These are phyloP conservation scores for Podila minutissima DNA, from an alignment of 192 early-diverging fungal species.

Conservation along the genomic window DNA sequence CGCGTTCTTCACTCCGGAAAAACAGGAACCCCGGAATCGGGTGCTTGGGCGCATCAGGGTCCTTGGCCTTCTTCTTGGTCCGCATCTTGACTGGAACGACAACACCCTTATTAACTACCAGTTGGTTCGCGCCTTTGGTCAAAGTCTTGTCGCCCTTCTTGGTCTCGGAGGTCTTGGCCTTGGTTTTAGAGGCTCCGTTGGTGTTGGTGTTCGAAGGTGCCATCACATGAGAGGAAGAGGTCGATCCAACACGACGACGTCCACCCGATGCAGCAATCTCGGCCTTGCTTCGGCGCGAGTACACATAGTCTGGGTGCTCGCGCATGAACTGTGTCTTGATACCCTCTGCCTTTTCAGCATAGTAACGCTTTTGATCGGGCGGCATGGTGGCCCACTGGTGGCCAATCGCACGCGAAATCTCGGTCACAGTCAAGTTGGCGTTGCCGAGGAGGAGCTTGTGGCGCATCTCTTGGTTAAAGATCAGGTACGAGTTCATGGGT, in stretches of 20 bases:
- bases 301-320: conserved; percentile 66
- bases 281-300: conserved; percentile 68
- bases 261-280: conserved; percentile 62
- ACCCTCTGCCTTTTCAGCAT: conserved; percentile 55
- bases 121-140: not conserved
- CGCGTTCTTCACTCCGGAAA: conserved; percentile 74
- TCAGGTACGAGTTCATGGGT: conserved; percentile 68
- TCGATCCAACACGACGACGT: no score
- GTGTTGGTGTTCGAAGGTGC: not conserved
- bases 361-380: conserved; percentile 47
- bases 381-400: conserved; percentile 61
- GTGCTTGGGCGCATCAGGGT: conserved; percentile 84
- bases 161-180: not conserved
- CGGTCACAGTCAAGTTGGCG: conserved; percentile 64
- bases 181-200: not conserved
- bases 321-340: conserved; percentile 60
- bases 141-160: not conserved
- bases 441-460: conserved; percentile 62
- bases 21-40: conserved; percentile 89
- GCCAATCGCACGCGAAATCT: conserved; percentile 66
- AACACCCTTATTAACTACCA: not conserved
- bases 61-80: conserved; percentile 75
- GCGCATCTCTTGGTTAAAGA: conserved; percentile 70
- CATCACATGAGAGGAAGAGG: no score
- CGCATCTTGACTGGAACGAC: conserved; percentile 24